These are phyloP conservation scores for Lasiodiplodia hormozganensis DNA, from an alignment of 2,329 filamentous ascomycete species.

Conservation along the genomic window DNA sequence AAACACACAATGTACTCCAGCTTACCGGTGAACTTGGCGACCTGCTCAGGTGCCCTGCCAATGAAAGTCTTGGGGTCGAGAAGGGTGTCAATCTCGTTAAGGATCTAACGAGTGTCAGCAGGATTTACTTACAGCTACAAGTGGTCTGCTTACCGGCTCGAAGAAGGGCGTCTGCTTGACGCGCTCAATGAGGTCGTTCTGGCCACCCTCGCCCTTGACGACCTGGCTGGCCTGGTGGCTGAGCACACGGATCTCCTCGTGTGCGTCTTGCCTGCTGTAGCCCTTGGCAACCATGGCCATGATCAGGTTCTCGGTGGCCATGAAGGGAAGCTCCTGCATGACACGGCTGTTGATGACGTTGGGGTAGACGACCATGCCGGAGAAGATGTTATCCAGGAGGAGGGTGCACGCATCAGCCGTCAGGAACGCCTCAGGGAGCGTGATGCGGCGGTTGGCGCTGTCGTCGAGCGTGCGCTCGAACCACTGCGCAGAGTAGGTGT, in stretches of 20 bases:
- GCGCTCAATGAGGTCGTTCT: slow-evolving; percentile 82
- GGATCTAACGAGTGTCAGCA: slow-evolving; percentile 49
- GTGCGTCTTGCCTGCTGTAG: slow-evolving; percentile 77
- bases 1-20: too few species aligned
- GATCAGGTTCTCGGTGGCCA: slow-evolving; percentile 68
- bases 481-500: slow-evolving; percentile 77
- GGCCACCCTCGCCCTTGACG: slow-evolving; percentile 74
- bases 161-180: slow-evolving; percentile 79
- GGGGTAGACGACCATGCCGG: slow-evolving; percentile 77
- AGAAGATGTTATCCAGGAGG: slow-evolving; percentile 76
- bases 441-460: slow-evolving; percentile 68
- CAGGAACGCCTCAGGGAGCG: slow-evolving; percentile 57
- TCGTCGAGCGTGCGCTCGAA: slow-evolving; percentile 82
- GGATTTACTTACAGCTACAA: not conserved
- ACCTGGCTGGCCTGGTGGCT: slow-evolving; percentile 75
- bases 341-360: slow-evolving; percentile 72
- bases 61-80: slow-evolving; percentile 69
- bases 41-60: slow-evolving; percentile 61
- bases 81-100: slow-evolving; percentile 71
- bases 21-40: slow-evolving; percentile 54
- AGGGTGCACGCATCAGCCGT: slow-evolving; percentile 66
- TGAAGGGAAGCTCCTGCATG: slow-evolving; percentile 83
- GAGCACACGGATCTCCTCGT: slow-evolving; percentile 84
- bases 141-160: slow-evolving; percentile 52
- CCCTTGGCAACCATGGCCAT: slow-evolving; percentile 76